A percentile compares a stretch with the other conserved stretches of the same genome.
phyloP scores from a whole-genome alignment of 257 asterid genomes.

The Plantago ovata region DNA sequence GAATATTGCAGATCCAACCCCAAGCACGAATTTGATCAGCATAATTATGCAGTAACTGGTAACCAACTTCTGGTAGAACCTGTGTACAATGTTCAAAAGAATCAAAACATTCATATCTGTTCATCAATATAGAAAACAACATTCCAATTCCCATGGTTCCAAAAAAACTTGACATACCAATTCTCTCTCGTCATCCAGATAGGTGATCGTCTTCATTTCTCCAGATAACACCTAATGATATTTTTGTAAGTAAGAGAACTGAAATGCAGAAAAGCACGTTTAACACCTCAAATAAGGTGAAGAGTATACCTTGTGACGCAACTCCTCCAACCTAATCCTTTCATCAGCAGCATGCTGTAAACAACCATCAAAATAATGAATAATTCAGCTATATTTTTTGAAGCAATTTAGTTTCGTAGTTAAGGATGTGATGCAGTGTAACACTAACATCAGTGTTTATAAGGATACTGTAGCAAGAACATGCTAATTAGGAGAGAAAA shows the following conservation, averaged over 20 bases:
- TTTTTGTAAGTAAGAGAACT: constrained; percentile 22
- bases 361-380: constrained; percentile 25
- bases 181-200: constrained; percentile 73
- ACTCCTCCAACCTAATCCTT: constrained; percentile 87
- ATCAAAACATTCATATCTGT: constrained; percentile 26
- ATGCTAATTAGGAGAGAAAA: too few relatives aligned
- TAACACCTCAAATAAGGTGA: constrained; percentile 17
- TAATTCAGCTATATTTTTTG: constrained; percentile 13
- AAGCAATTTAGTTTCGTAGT: constrained; percentile 17
- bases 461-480: too few relatives aligned
- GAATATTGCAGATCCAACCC: constrained; percentile 95
- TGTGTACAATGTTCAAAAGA: constrained; percentile 26
- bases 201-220: constrained; percentile 57
- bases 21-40: constrained; percentile 66
- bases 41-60: constrained; percentile 81
- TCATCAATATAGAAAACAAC: constrained; percentile 9
- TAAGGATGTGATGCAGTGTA: neutral
- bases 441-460: too few relatives aligned
- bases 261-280: constrained; percentile 9
- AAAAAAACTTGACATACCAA: constrained; percentile 45
- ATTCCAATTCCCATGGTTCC: constrained; percentile 13
- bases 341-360: constrained; percentile 99
- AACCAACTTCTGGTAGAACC: constrained; percentile 90
- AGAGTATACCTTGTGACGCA: constrained; percentile 66
- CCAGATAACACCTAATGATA: constrained; percentile 71